These are phyloP conservation scores for Chamaenerion angustifolium DNA, from an alignment of 345 rosid species.

Conservation along the genomic window DNA sequence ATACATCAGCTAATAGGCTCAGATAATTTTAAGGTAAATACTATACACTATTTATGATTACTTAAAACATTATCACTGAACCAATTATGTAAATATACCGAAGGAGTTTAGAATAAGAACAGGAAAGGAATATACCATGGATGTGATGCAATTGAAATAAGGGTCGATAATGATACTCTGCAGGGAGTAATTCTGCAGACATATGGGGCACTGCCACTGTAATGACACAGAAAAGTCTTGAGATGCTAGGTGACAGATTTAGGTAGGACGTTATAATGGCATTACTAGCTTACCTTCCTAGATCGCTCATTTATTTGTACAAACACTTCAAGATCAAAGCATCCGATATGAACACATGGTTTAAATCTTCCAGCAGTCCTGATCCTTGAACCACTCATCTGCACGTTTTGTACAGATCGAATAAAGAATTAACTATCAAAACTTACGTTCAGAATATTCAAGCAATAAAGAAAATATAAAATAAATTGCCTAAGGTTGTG, in stretches of 20 bases:
- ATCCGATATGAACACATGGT: conserved; percentile 91
- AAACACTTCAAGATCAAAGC: conserved; percentile 94
- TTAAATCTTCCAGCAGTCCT: conserved; percentile 91
- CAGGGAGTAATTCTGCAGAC: conserved; percentile 82
- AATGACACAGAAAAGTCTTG: conserved; percentile 6
- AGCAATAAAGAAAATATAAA: not conserved
- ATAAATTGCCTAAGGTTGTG: too few relatives aligned
- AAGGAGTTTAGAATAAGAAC: too few relatives aligned
- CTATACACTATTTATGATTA: too few relatives aligned
- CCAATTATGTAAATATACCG: not conserved
- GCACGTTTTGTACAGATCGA: conserved; percentile 1
- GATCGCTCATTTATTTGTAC: conserved; percentile 93
- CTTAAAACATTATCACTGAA: not conserved
- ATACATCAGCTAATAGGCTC: not conserved
- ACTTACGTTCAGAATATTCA: not conserved
- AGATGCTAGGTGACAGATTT: not conserved
- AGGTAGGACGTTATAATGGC: not conserved
- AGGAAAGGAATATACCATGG: conserved; percentile 32
- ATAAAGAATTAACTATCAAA: conserved; percentile 8
- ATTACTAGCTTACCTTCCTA: conserved; percentile 60
- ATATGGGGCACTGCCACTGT: conserved; percentile 99
- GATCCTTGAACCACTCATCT: conserved; percentile 99
- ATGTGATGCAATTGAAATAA: conserved; percentile 74
- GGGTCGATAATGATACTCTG: conserved; percentile 77
- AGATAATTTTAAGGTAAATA: not conserved